These are phyloP conservation scores for Gigaspora rosea DNA, from an alignment of 192 early-diverging fungal genomes.

Conservation along the genomic window DNA sequence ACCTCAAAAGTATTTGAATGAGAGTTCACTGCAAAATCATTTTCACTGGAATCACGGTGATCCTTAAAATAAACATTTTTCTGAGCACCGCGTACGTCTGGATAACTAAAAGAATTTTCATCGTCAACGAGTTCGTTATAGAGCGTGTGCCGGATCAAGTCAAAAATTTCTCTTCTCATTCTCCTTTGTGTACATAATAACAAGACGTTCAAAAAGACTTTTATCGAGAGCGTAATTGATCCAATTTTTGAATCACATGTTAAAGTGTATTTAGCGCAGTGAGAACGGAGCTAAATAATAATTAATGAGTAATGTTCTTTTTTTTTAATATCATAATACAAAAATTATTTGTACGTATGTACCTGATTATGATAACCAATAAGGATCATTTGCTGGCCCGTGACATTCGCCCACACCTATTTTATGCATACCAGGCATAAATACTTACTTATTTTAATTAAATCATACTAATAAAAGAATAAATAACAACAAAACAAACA, in stretches of 20 bases:
- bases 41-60: constrained; percentile 40
- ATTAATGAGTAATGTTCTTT: too few relatives aligned
- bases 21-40: constrained; percentile 47
- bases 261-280: neutral
- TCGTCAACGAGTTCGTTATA: constrained; percentile 51
- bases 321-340: too few relatives aligned
- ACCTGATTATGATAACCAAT: constrained; percentile 45
- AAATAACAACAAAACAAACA: too few relatives aligned
- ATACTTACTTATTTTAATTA: too few relatives aligned
- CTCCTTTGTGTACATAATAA: constrained; percentile 42
- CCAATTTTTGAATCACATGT: constrained; percentile 37
- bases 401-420: constrained; percentile 40
- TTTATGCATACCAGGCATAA: too few relatives aligned
- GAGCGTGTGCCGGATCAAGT: constrained; percentile 48
- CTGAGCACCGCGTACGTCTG: too few relatives aligned
- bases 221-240: constrained; percentile 42
- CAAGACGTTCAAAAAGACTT: too few relatives aligned
- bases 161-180: constrained; percentile 53
- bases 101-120: constrained; percentile 18
- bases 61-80: too few relatives aligned
- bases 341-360: too few relatives aligned
- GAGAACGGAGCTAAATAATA: constrained; percentile 10
- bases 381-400: constrained; percentile 57
- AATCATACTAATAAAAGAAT: too few relatives aligned
- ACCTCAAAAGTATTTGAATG: constrained; percentile 53